Evolutionary conservation across 2,329 filamentous ascomycete genomes (phyloP).

Genomic region (Trichoderma sp.): DNA sequence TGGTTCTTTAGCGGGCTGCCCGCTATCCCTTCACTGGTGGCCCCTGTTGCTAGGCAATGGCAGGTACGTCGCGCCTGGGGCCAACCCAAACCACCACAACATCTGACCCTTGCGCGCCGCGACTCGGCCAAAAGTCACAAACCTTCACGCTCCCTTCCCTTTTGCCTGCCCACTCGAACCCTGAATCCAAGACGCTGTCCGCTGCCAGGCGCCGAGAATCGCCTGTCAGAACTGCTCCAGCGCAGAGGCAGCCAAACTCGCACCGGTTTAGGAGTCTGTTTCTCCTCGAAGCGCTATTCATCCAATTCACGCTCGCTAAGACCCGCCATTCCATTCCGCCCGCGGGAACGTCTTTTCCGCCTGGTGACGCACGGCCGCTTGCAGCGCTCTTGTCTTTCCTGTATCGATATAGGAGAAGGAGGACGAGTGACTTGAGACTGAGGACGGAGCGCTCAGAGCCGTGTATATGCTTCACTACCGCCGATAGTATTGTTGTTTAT

Average conservation of each 20-base stretch:
- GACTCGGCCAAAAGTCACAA: slow-evolving; percentile 9
- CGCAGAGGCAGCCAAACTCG: not conserved
- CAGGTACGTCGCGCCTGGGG: slow-evolving; percentile 12
- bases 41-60: slow-evolving; percentile 28
- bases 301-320: slow-evolving; percentile 17
- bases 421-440: not conserved
- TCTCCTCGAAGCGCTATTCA: slow-evolving; percentile 1
- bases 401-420: not conserved
- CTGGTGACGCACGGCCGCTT: not conserved
- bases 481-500: not conserved
- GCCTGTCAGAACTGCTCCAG: not conserved
- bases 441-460: not conserved
- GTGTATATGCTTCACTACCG: not conserved
- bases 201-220: not conserved
- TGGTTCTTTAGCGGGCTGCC: not conserved
- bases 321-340: slow-evolving; percentile 19
- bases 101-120: slow-evolving; percentile 16
- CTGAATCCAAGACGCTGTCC: not conserved
- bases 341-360: not conserved
- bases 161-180: not conserved
- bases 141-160: slow-evolving; percentile 2
- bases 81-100: slow-evolving; percentile 22
- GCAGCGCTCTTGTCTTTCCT: slow-evolving; percentile 2
- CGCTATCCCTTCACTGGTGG: not conserved
- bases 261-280: not conserved